Evolutionary conservation across 1,139 yeast species (phyloP), one percentile per base, ranked within the genome.

Genomic region (Saccharomycopsis hybrid): DNA sequence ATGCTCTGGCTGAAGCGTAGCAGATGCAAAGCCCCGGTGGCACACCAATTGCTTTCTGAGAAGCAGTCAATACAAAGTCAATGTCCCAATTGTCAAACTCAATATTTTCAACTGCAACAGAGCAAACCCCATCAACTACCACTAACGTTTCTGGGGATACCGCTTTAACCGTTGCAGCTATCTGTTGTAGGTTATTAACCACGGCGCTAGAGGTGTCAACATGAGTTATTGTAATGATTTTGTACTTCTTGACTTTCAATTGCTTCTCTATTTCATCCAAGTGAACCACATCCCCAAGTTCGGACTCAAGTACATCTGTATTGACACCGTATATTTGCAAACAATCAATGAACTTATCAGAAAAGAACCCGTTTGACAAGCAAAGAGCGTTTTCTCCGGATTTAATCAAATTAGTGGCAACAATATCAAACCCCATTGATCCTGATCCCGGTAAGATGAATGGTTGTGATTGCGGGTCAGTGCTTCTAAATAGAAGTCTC

Each of bases 201-300:
- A 90, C 97, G 32, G 96, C 95, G 43, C 97, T 88, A 2, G 97
- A 88, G 43, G 97, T 92, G 67, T 90, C 98, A 39, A 90, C 97
- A 60, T 90, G 97, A 43, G 97, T 90, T 60, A 89, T 77, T 49
- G 96, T 87, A 58, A 90, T 76, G 50, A 87, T 76, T 58, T 78
- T 67, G 71, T 85, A 90, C 55, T 72, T 69, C 55, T 73, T 69
- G 11, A 31, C 57, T 53, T 68, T 62, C 65, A 85, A 72, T 54
- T 81, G 75, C 30, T 68, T 63, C 62, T 80, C 84, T 46, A 90
- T 69, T 49, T 71, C 67, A 3, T 69, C 75, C 44, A 80, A 63
- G 37, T 86, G 78, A 33, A 86, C 89, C 35, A 76, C 76, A 54
- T 77, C 84, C 51, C 97, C 97, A 52, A 85, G 71, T 33, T 74